Evolutionary conservation across 2,329 filamentous ascomycete genomes (phyloP).

Genomic region (Pleochaeta shiraiana): DNA sequence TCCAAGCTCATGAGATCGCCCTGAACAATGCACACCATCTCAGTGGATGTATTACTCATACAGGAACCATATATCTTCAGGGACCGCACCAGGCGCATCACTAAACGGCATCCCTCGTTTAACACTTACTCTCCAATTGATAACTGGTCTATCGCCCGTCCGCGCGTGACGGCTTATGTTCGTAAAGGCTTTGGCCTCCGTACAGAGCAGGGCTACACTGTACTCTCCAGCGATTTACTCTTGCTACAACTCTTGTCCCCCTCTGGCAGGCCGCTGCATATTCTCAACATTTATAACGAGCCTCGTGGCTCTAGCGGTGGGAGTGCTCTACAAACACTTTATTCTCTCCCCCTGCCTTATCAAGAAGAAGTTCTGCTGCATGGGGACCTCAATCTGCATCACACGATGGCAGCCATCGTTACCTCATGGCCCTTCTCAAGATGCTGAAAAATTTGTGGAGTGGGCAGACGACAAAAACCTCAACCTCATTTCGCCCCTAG

Average conservation of each 20-base stretch:
- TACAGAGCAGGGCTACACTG: background rate
- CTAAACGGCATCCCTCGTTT: background rate
- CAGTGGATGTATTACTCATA: background rate
- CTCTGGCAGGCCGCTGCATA: background rate
- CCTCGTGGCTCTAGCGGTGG: background rate
- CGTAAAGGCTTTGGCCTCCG: background rate
- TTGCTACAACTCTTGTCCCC: background rate
- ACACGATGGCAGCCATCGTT: background rate
- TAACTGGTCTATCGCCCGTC: background rate
- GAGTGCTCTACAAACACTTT: background rate
- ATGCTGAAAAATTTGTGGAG: background rate
- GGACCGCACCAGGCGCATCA: background rate
- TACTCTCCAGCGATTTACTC: background rate
- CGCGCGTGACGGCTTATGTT: background rate
- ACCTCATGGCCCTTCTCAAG: background rate
- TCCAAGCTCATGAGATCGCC: background rate
- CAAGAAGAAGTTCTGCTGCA: background rate
- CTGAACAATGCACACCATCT: background rate
- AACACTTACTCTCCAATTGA: constrained; percentile 1
- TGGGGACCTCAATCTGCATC: background rate
- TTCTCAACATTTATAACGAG: background rate
- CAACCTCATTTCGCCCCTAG: background rate
- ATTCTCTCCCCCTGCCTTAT: background rate
- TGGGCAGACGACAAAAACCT: background rate
- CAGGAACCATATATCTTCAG: background rate